Evolutionary conservation across 345 rosid genomes (phyloP).

Genomic region (Lenwebbia sp.): DNA sequence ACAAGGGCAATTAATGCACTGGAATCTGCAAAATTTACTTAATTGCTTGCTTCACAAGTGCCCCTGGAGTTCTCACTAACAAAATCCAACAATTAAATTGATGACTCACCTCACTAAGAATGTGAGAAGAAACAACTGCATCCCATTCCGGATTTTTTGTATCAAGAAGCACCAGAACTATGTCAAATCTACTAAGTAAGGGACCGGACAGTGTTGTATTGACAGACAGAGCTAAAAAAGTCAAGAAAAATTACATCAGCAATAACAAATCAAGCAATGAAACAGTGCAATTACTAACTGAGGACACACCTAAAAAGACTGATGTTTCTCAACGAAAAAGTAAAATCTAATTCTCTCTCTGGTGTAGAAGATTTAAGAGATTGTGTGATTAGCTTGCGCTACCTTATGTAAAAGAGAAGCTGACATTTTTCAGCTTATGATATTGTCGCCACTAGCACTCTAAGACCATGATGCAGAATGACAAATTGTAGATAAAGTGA

Average conservation of each 20-base stretch:
- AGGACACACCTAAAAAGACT: background rate
- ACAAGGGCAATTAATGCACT: background rate
- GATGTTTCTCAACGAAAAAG: background rate
- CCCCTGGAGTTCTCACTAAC: background rate
- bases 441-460: background rate
- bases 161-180: slow-evolving; percentile 87
- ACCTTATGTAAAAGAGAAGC: background rate
- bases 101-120: slow-evolving; percentile 61
- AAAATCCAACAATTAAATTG: background rate
- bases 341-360: background rate
- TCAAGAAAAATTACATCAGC: slow-evolving; percentile 32
- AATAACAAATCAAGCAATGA: background rate
- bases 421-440: background rate
- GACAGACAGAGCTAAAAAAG: slow-evolving; percentile 74
- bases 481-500: background rate
- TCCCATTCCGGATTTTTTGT: slow-evolving; percentile 99
- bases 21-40: background rate
- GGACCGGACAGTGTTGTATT: slow-evolving; percentile 96
- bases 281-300: background rate
- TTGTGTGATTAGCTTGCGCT: background rate
- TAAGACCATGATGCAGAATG: background rate
- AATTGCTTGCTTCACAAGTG: background rate
- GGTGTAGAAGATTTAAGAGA: background rate
- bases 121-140: slow-evolving; percentile 94
- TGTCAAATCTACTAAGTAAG: slow-evolving; percentile 87